These are phyloP conservation scores for Sporothrix globosa DNA, from an alignment of 2,329 filamentous ascomycete genomes.

Conservation along the genomic window DNA sequence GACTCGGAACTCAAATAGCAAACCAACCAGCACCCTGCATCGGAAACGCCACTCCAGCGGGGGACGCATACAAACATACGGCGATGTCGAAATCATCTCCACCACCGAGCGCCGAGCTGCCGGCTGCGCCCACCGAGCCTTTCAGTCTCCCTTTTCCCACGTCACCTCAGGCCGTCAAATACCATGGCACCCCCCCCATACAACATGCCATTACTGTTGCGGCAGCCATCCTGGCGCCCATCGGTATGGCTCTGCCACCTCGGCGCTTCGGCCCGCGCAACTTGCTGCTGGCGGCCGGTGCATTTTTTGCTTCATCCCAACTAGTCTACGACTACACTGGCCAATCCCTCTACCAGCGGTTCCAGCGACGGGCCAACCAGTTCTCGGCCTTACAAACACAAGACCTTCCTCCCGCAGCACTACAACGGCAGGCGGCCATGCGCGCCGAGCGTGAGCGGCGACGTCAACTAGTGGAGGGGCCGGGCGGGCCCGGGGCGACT, in stretches of 20 bases:
- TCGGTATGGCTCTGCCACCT: conserved; percentile 57
- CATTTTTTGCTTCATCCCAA: conserved; percentile 59
- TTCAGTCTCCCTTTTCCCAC: background rate
- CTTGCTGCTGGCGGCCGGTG: conserved; percentile 53
- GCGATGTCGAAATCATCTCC: conserved; percentile 26
- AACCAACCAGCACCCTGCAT: background rate
- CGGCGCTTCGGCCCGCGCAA: conserved; percentile 55
- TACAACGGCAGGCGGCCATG: conserved; percentile 52
- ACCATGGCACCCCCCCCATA: conserved; percentile 41
- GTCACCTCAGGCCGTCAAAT: conserved; percentile 6
- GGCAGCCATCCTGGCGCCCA: conserved; percentile 52
- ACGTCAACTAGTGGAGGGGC: conserved; percentile 36
- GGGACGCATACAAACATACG: background rate
- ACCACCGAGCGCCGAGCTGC: conserved; percentile 17
- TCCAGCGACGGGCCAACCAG: conserved; percentile 48
- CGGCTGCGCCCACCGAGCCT: background rate
- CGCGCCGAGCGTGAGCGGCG: conserved; percentile 50
- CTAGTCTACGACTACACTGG: conserved; percentile 62
- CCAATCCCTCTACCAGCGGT: conserved; percentile 54
- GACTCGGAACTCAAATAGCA: background rate
- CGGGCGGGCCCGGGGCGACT: background rate
- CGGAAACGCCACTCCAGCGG: background rate
- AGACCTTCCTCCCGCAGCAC: conserved; percentile 59
- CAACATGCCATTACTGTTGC: conserved; percentile 55
- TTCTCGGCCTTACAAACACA: conserved; percentile 8